Conservation (phyloP, 2,329 filamentous ascomycete species). For the Monilinia fructicola region DNA sequence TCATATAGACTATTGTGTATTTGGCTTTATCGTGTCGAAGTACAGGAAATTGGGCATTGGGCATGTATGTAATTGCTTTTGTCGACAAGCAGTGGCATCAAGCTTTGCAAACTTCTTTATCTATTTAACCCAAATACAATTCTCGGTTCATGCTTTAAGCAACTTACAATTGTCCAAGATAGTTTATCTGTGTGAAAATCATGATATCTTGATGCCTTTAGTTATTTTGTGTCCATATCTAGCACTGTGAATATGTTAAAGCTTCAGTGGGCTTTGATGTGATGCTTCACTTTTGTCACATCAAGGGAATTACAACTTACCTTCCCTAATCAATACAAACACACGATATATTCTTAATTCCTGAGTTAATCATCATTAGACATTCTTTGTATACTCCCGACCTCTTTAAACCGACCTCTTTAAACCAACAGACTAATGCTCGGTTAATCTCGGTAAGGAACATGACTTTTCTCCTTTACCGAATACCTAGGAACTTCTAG, state of each 20-base stretch:
- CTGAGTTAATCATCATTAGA: not conserved
- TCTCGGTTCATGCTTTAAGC: accelerated
- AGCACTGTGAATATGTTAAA: not conserved
- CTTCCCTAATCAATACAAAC: not conserved
- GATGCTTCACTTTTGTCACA: not conserved
- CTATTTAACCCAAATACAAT: too few species aligned
- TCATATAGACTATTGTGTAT: not conserved
- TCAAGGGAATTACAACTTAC: not conserved
- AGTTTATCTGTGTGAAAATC: too few species aligned
- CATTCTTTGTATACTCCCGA: not conserved
- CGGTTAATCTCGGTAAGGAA: not conserved
- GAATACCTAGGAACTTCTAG: too few species aligned
- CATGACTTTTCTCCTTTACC: not conserved
- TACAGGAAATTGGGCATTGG: not conserved
- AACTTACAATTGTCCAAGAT: accelerated
- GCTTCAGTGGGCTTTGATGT: too few species aligned
- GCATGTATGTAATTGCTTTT: not conserved
- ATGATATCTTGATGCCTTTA: too few species aligned
- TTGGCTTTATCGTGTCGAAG: not conserved
- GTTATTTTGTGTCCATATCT: too few species aligned
- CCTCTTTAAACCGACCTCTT: not conserved
- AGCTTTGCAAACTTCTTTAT: not conserved
- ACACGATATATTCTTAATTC: not conserved
- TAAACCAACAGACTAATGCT: not conserved
- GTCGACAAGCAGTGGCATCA: not conserved